Conservation (phyloP, 495 filamentous ascomycete genomes). For the Aspergillus bridgeri region DNA sequence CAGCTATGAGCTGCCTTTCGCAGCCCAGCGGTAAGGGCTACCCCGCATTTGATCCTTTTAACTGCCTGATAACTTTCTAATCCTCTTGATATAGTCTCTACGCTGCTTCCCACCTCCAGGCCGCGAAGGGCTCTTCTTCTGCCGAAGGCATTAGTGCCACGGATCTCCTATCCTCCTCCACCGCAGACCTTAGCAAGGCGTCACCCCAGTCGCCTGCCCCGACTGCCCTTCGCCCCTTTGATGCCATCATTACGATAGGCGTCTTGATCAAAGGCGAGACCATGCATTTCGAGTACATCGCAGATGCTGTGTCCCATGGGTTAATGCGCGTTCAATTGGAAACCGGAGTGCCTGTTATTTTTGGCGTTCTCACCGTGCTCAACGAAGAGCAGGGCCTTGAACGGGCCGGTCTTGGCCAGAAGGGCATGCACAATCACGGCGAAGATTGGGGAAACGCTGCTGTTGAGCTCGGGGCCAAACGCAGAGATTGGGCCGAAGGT, state of each 20-base stretch:
- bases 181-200: constrained; percentile 54
- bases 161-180: constrained; percentile 72
- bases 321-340: constrained; percentile 94
- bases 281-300: constrained; percentile 98
- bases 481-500: constrained; percentile 45
- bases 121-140: constrained; percentile 52
- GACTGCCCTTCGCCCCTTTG: constrained; percentile 59
- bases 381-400: constrained; percentile 82
- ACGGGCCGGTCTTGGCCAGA: constrained; percentile 69
- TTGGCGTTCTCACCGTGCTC: constrained; percentile 87
- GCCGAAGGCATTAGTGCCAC: constrained; percentile 62
- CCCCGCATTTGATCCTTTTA: background rate
- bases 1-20: constrained; percentile 88
- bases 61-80: background rate
- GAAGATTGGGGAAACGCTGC: constrained; percentile 79
- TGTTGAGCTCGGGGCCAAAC: constrained; percentile 47
- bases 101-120: constrained; percentile 81
- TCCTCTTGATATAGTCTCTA: constrained; percentile 59
- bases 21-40: constrained; percentile 67
- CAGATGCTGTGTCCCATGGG: constrained; percentile 84
- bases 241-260: constrained; percentile 92
- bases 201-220: constrained; percentile 28
- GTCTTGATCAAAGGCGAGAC: constrained; percentile 97
- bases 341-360: constrained; percentile 81
- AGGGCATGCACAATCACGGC: constrained; percentile 71